Conservation (phyloP, 768 basidiomycete genomes). For the Termitomyces sp. region DNA sequence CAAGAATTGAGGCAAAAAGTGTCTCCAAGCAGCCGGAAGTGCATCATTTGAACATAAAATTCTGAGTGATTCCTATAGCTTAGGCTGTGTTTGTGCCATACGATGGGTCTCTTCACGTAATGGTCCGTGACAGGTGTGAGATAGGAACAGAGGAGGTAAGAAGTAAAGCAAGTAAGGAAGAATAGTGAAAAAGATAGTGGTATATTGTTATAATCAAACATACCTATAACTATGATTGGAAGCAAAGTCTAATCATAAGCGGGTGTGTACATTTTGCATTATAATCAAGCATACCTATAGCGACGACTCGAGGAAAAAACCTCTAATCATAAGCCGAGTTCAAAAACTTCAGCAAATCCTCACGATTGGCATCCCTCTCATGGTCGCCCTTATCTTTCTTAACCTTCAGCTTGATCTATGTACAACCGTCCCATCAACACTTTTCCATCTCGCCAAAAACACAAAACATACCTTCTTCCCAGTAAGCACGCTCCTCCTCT, state of each 20-base stretch:
- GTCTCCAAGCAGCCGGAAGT: too few species aligned
- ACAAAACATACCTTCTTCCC: conserved; percentile 16
- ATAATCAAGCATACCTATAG: not conserved
- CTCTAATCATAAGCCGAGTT: conserved; percentile 18
- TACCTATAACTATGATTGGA: too few species aligned
- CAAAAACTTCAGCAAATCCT: conserved; percentile 17
- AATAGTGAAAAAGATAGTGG: not conserved
- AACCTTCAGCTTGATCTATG: conserved; percentile 20
- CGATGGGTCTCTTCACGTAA: not conserved
- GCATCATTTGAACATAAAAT: not conserved
- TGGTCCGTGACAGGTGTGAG: not conserved
- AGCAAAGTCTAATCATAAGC: too few species aligned
- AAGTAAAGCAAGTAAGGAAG: not conserved
- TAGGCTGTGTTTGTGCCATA: not conserved
- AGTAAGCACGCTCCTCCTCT: conserved; percentile 19
- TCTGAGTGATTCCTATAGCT: not conserved
- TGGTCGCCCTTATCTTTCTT: conserved; percentile 21
- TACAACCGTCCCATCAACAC: not conserved
- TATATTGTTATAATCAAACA: too few species aligned
- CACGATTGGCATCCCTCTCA: conserved; percentile 19
- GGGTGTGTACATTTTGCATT: not conserved
- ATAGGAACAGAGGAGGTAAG: not conserved
- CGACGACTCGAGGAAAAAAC: not conserved
- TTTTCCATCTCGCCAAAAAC: not conserved
- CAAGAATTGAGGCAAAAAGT: too few species aligned